Evolutionary conservation across 768 basidiomycete species (phyloP), one percentile per base, ranked within the genome.

Genomic region (Rhizopogon roseolus): DNA sequence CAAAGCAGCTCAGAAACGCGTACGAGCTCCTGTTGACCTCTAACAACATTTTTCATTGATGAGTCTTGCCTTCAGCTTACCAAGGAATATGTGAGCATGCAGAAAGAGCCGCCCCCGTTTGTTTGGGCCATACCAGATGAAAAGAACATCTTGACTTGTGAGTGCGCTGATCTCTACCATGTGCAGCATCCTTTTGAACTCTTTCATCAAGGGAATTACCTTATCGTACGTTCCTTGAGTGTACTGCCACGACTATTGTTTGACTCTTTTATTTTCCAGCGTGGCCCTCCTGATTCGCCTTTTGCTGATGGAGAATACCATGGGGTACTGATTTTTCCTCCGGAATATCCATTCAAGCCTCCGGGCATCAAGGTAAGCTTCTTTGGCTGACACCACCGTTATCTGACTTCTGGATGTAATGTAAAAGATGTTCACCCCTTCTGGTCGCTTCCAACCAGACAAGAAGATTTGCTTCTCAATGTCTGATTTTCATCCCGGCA

Each of bases 391-490:
- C 49, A 53, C 38, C 37, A 8, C 34, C 22, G 34, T 42, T 44
- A 43, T 45, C 56, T 52, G 45, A 32, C 44, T 50, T 17, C 52
- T 40, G 45, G 10, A 49, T 32, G 43, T 56, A 41, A 49, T n/a
- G 38, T 41, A 55, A 19, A 61, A 94, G 92, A 92, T 94, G 90
- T 81, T 85, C 61, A 94, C 93, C 13, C 93, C 93, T 0, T 91
- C 90, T 5, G 93, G 93, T 17, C 84, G 93, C 55, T 95, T 95
- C 71, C 83, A 89, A 60, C 90, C 90, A 19, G 90, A 93, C 76
- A 86, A 84, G 74, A 97, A 94, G 79, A 97, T 98, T 52, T 98
- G 95, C 67, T 96, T 97, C 73, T 96, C 93, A 22, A 97, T 98
- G 93, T 93, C 92, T 4, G 92, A 94, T 69, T 94, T 93, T 65